phyloP scores from a whole-genome alignment of 1,139 yeast genomes.

The Nakaseomyces kungkrabaensis region DNA sequence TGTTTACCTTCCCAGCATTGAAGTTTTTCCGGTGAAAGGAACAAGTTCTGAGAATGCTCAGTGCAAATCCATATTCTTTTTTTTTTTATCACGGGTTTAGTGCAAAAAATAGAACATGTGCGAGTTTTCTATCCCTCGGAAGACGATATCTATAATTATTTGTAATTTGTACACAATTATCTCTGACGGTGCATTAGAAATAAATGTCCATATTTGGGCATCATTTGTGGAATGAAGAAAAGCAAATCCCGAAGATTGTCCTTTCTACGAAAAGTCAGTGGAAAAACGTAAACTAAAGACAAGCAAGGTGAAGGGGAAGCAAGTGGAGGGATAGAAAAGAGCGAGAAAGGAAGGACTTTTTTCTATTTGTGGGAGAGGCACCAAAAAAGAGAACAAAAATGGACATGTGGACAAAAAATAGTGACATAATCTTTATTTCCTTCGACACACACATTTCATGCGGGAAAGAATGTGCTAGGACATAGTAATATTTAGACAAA shows the following conservation, averaged over 20 bases:
- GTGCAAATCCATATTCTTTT: background rate
- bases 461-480: background rate
- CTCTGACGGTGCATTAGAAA: no score
- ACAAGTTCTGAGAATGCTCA: background rate
- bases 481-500: background rate
- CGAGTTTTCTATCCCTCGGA: no score
- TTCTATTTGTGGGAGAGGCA: background rate
- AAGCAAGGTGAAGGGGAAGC: no score
- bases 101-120: no score
- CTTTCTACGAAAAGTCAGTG: background rate
- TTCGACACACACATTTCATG: background rate
- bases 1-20: no score
- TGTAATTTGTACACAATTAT: no score
- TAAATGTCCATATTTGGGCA: no score
- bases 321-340: no score
- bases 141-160: no score
- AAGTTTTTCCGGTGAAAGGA: background rate
- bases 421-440: background rate
- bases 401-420: no score
- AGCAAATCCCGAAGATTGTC: background rate
- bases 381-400: background rate
- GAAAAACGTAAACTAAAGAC: background rate
- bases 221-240: background rate
- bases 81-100: background rate
- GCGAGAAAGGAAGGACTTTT: no score